Base-by-base conservation (phyloP, 352 stramenopile species). In the Thalassiosira livingstoniorum region DNA sequence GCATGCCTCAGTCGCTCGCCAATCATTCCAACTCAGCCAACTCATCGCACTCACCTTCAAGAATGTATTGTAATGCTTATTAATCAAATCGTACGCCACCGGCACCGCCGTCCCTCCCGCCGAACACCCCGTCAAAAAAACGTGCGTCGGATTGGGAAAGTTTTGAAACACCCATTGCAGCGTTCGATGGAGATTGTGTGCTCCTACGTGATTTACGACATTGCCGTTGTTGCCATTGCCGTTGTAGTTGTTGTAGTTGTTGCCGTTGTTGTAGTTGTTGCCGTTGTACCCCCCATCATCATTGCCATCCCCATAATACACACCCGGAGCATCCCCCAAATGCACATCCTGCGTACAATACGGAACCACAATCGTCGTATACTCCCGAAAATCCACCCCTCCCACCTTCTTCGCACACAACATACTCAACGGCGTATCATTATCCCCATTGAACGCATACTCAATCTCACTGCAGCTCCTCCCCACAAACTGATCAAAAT, bases 321-420 rank as follows among this genome's bases (percentile, higher is more conserved):
- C 37, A 62, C 80, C 67, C 5, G 76, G 69, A 18, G 61, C 71
- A 62, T 79, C 75, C 29, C 83, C 83, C 27, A 82, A 53, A 54
- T 87, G 71, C 43, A 84, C 58, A 77, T 86, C 78, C 63, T 85
- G 82, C 11, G 78, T 83, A 75, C 77, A 85, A 64, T 90, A 90
- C 0, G 81, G 80, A 7, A 90, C 55, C 13, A 90, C 72, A 1
- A 91, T 47, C 18, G 81, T 86, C 32, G 87, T 88, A 60, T 91
- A 91, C 42, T 82, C 69, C 5, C 42, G 71, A 66, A 91, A 89
- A 75, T 91, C 71, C 32, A 63, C 80, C 4, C 23, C 31, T 34
- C 78, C 82, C 42, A 91, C 45, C 10, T 23, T 71, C 54, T 80
- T 67, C 4, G 77, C 45, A 76, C 85, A 91, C 0, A 90, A 62